Conservation (phyloP, 306 rosid genomes). For the cucumber (Cucumis sativus) region Cucumber_9930_V3 NC_026657.2:21910501-21911000, state of each 20-base stretch:
- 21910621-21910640: slow-evolving; percentile 64
- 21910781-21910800: neutral
- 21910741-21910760: slow-evolving; percentile 9
- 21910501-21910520: neutral
- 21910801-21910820: neutral
- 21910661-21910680: slow-evolving; percentile 83
- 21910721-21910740: slow-evolving; percentile 64
- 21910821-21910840: slow-evolving; percentile 34
- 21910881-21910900: slow-evolving; percentile 88
- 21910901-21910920: slow-evolving; percentile 91
- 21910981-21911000: neutral
- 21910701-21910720: slow-evolving; percentile 83
- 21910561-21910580: neutral
- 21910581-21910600: slow-evolving; percentile 6
- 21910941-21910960: slow-evolving; percentile 4
- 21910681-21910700: slow-evolving; percentile 85
- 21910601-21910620: slow-evolving; percentile 45
- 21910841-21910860: slow-evolving; percentile 73
- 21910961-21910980: neutral
- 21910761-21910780: neutral
- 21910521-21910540: neutral
- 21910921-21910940: slow-evolving; percentile 83
- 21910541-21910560: neutral
- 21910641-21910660: slow-evolving; percentile 80
- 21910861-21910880: slow-evolving; percentile 87